Base-by-base conservation (phyloP, 352 stramenopile genomes). In the Globisporangium rhizosaccharum region DNA sequence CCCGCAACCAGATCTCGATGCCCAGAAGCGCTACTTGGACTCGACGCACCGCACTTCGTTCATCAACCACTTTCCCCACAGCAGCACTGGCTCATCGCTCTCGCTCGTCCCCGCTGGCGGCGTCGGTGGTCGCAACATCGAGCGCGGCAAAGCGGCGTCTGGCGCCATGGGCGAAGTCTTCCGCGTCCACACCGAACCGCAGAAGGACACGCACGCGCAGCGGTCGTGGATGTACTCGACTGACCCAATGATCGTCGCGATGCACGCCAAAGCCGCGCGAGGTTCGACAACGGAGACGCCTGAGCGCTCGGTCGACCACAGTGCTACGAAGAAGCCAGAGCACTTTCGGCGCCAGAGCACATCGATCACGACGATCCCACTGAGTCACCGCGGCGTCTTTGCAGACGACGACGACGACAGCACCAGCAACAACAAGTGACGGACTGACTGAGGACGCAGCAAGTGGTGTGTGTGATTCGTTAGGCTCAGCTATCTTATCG, bases 201-300 rank as follows among this genome's bases (percentile, higher is more conserved):
- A 93, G 53, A 61, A 68, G 54, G 84, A 93, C 59, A 92, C 84
- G 0, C 66, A 73, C 0, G 79, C 84, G 17, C 84, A 94, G 51
- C 71, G 84, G 33, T 81, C 84, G 39, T 94, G 82, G 82, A 66
- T 90, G 68, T 91, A 92, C 57, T 87, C 78, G 5, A 77, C 66
- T 17, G 79, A 92, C 41, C 80, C 82, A 1, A 88, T 90, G 76
- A 78, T 92, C 28, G 45, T 47, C 3, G 65, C 63, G 9, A 80
- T 83, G 64, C 68, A 79, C 14, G 68, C 71, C 39, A 71, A 66
- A 47, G 63, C 60, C 25, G 61, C 52, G 0, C 60, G 59, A 33
- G 62, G 57, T 33, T 33, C 56, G 28, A 49, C 55, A 59, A n/a
- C 20, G 20, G 17, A 60, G 17, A 49, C 18, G 6, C 10, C 44